Conservation (phyloP, 805 yeast genomes). For the Sugiyamaella smithiae region DNA sequence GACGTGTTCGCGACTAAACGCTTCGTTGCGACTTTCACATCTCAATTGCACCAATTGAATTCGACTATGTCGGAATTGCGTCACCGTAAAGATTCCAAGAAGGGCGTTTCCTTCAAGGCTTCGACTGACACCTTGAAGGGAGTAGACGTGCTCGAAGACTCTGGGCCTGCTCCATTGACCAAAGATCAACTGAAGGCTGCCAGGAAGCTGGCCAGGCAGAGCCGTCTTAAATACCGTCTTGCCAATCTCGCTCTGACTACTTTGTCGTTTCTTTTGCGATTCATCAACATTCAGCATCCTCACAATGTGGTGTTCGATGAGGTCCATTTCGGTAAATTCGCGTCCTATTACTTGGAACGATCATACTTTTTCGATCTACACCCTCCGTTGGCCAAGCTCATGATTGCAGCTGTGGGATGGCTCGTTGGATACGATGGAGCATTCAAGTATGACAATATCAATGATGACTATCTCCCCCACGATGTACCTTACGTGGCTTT, state of each 20-base stretch:
- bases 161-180: not conserved
- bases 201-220: not conserved
- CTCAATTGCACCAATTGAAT: not conserved
- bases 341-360: constrained; percentile 63
- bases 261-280: constrained; percentile 68
- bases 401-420: constrained; percentile 89
- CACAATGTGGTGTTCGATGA: constrained; percentile 62
- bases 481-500: constrained; percentile 84
- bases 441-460: constrained; percentile 88
- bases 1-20: constrained; percentile 1
- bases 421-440: constrained; percentile 86
- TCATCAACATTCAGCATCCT: constrained; percentile 70
- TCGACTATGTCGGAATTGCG: constrained; percentile 3
- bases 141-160: not conserved
- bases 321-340: constrained; percentile 51
- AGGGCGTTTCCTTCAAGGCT: not conserved
- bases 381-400: constrained; percentile 95
- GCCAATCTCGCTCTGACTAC: constrained; percentile 46
- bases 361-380: constrained; percentile 95
- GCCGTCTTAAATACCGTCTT: not conserved
- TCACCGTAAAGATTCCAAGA: not conserved
- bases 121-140: not conserved
- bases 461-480: constrained; percentile 72
- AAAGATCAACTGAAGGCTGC: not conserved
- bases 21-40: not conserved